Base-by-base conservation (phyloP, 495 filamentous ascomycete species). In the Aspergillus heteromorphus region DNA sequence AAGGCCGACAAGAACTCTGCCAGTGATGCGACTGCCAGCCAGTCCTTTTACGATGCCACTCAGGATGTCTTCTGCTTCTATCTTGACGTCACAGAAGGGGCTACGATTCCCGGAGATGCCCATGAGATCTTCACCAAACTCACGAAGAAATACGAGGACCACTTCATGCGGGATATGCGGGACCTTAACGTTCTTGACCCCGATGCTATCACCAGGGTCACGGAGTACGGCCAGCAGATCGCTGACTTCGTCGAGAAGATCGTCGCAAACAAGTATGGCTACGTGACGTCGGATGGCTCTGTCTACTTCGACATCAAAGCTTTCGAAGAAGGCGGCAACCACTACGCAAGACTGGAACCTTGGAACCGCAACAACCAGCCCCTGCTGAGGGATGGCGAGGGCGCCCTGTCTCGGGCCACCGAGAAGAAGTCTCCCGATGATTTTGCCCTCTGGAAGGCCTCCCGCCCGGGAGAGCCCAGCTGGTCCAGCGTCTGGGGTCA, bases 401-500 rank as follows among this genome's bases (percentile, higher is more conserved):
- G 93, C 2, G 83, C 90, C 0, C 65, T 97, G 41, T 81, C 86
- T 69, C 82, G 77, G 36, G 79, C 72, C 16, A 79, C 65, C 50
- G 84, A 73, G 74, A 95, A 96, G 68, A 81, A 83, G 23, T 82
- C 82, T 7, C 71, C 81, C 2, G 83, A 84, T 2, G 92, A 98
- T 64, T 98, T 98, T 70, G 93, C 91, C 2, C 76, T 97, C 4
- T 96, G 92, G 92, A 98, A 98, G 72, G 81, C 87, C 34, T 91
- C 86, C 0, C 97, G 95, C 71, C 82, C 87, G 4, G 92, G 93
- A 34, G 93, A 98, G 74, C 93, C 93, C 1, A 87, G 80, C 55
- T 98, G 93, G 93, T 72, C 83, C 10, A 90, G 85, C 60, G 80
- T 80, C 5, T 98, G 93, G 92, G 91, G 92, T 8, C 75, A 81